Base-by-base conservation (phyloP, 192 early-diverging fungal species). In the Geranomyces variabilis region DNA sequence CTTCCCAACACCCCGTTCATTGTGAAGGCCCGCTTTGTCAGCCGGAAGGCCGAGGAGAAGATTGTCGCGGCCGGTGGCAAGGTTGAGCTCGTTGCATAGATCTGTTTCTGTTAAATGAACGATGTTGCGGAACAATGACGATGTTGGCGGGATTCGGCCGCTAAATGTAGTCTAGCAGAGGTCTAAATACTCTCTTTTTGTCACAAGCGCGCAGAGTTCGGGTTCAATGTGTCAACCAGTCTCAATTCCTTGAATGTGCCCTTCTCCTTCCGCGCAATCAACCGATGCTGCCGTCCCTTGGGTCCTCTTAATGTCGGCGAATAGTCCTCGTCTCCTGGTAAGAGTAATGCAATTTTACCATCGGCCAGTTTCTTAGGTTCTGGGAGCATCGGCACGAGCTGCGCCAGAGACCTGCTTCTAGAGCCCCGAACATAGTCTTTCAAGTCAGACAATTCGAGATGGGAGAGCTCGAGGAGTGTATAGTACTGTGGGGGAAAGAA, bases 11-110 rank as follows among this genome's bases (percentile, higher is more conserved):
- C 90, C 73, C 95, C 97, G 76, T 89, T 96, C 84, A 97, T 99
- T 78, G 91, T 99, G 81, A 95, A 95, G 85, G 87, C 97, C 71
- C 88, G 94, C 66, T 94, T 87, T 71, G 93, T 99, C 77, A 93
- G 91, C 80, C 86, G 89, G 80, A 80, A 84, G 76, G 97, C 97
- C 55, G 97, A 99, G 90, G 87, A 96, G 86, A 99, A 99, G 94
- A 97, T 99, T 89, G 93, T 96, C 86, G 91, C 86, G 77, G 94
- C 87, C 76, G 97, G 97, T 86, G 97, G 97, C 41, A 77, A 80
- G 73, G 85, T 86, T 47, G 85, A 86, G 74, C 78, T 86, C 51
- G 69, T 81, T 73, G 85, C 85, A 46, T 86, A 82, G 81, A 76
- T 28, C 36, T 41, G 10, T 41, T 41, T 41, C 36, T 41, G 36